Evolutionary conservation across 2,329 filamentous ascomycete species (phyloP).

Genomic region (Sporothrix curviconia): DNA sequence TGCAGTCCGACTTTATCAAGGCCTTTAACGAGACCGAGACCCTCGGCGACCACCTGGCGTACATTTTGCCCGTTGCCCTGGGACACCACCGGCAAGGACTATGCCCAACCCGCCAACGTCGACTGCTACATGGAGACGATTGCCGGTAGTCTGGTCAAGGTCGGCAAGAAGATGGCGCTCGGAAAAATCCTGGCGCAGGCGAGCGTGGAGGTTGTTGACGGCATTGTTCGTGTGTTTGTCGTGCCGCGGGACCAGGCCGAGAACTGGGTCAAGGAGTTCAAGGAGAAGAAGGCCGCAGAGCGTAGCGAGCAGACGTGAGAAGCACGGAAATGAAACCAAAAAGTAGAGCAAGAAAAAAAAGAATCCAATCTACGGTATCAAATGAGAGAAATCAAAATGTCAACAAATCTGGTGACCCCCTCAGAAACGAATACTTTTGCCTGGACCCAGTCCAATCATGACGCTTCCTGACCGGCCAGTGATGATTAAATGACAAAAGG

Average conservation of each 20-base stretch:
- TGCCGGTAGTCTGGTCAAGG: slow-evolving; percentile 75
- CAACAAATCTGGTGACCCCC: too few species aligned
- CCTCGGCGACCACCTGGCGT: slow-evolving; percentile 70
- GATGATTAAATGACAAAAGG: too few species aligned
- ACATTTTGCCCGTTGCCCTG: slow-evolving; percentile 85
- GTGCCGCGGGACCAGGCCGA: slow-evolving; percentile 64
- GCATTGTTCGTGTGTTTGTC: slow-evolving; percentile 74
- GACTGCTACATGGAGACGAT: slow-evolving; percentile 87
- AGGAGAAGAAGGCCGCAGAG: slow-evolving; percentile 59
- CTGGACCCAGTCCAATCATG: too few species aligned
- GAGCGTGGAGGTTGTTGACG: slow-evolving; percentile 81
- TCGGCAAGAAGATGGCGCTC: slow-evolving; percentile 76
- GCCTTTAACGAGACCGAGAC: slow-evolving; percentile 71
- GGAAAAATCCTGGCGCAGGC: slow-evolving; percentile 64
- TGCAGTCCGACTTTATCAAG: slow-evolving; percentile 88
- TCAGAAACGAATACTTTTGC: too few species aligned
- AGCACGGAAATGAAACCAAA: too few species aligned
- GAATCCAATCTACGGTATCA: too few species aligned
- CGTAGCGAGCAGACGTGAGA: slow-evolving; percentile 25
- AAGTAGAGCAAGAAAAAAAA: too few species aligned
- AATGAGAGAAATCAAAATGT: too few species aligned
- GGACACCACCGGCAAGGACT: slow-evolving; percentile 57
- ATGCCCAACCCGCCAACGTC: slow-evolving; percentile 63
- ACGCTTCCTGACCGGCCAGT: too few species aligned
- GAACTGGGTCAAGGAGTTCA: slow-evolving; percentile 79